Base-by-base conservation (phyloP, 768 basidiomycete genomes). In the Suillus alpinus region DNA sequence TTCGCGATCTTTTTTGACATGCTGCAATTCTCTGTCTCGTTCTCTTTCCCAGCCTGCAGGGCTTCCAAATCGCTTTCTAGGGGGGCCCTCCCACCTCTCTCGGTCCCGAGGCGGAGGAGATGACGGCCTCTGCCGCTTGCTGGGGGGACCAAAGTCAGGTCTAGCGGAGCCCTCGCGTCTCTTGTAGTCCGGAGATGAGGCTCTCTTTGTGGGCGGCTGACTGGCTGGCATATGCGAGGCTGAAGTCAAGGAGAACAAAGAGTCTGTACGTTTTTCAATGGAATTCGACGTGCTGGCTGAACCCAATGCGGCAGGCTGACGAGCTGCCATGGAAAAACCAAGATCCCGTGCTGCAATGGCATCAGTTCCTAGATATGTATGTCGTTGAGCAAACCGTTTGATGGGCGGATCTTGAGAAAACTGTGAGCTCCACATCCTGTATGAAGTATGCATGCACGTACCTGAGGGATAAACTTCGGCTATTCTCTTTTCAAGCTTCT, bases 321-420 rank as follows among this genome's bases (percentile, higher is more conserved):
- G 72, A 61, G 62, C 68, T 10, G 77, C 80, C 66, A 83, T 75
- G 3, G 88, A 84, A 64, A 92, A 89, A 6, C 96, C 96, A 20
- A 97, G 84, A 70, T 98, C 96, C 41, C 88, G 86, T 14, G 86
- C 81, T 2, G 95, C 92, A 62, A 98, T 95, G 20, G 92, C 89
- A 68, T 98, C 95, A 31, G 88, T 87, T 37, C 87, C 87, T 31
- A 88, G 82, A 66, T 84, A 83, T 0, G 73, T 75, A 65, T 93
- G 91, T 44, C 93, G 82, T 68, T 94, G 90, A 0, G 94, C 94
- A 62, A 97, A 91, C 0, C 90, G 89, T 67, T 96, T 94, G 72
- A 97, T 91, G 0, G 93, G 86, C 0, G 92, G 87, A 67, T 95
- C 95, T 97, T 2, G 7, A 39, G n/a, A 43, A 1, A 26, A 26